Base-by-base conservation (phyloP, 2,329 filamentous ascomycete species). In the Coleophoma cylindrospora region DNA sequence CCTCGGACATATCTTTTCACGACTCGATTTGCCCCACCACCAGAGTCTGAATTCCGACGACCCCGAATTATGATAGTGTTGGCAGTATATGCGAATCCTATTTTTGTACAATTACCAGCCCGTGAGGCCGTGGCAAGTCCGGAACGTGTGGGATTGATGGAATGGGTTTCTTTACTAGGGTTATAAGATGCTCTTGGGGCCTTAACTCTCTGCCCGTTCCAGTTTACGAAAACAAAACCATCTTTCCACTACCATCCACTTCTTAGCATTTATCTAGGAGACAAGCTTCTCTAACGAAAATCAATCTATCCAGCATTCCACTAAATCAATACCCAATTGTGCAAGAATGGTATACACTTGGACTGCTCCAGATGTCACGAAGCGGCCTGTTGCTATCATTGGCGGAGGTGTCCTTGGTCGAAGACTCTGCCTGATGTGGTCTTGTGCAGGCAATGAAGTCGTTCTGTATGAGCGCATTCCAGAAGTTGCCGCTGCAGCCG, bases 401-500 rank as follows among this genome's bases (percentile, higher is more conserved):
- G 72, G 71, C 2, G 71, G 61, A 6, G 72, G 72, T 1, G 70
- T 74, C 0, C 62, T 74, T 0, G 72, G 72, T 5, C 68, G 72
- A 9, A 64, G 72, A 14, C 70, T 74, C 13, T 68, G 65, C 4
- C 65, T 64, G 22, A 61, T 55, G 40, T 76, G 70, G 69, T 66
- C 65, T 10, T 64, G 71, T 1, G 67, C 64, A 5, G 74, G 75
- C 2, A 72, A 70, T 53, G 57, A 69, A 17, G 72, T 76, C 8
- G 50, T 64, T 21, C 66, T 77, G 49, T 64, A 68, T 12, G 75
- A 77, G 21, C 73, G 70, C 1, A 66, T 62, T 37, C 34, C 60
- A 3, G 60, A 71, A 36, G 66, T 70, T 34, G 63, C 66, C 7
- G 57, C 57, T 3, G 67, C 65, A 4, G 71, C 70, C 2, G 36